A percentile compares a stretch with the other conserved stretches of the same genome.
phyloP scores from a whole-genome alignment of 208 protist genomes.

The Crithidia thermophila region DNA sequence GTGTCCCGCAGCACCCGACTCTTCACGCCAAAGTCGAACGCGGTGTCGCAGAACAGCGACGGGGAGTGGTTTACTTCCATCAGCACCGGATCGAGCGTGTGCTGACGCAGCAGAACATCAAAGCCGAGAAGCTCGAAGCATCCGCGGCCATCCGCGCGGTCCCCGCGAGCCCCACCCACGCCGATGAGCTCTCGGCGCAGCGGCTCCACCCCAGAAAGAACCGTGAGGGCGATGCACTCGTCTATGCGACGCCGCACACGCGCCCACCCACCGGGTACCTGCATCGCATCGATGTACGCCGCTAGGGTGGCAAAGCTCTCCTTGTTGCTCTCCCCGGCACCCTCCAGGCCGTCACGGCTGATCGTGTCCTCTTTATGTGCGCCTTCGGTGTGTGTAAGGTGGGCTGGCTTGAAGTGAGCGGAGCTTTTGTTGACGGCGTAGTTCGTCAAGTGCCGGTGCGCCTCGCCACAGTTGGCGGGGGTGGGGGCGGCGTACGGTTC shows the following conservation, averaged over 20 bases:
- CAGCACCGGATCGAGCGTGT: conserved; percentile 59
- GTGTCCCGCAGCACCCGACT: conserved; percentile 70
- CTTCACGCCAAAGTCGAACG: conserved; percentile 85
- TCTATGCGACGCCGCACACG: conserved; percentile 60
- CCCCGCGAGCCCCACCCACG: conserved; percentile 45
- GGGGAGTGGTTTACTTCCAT: conserved; percentile 94
- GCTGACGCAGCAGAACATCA: conserved; percentile 76
- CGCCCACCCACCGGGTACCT: conserved; percentile 38
- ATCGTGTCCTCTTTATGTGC: neutral
- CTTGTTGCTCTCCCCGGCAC: conserved; percentile 20
- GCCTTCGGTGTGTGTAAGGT: neutral
- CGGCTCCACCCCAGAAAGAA: conserved; percentile 81
- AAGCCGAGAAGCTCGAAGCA: conserved; percentile 94
- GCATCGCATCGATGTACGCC: conserved; percentile 30
- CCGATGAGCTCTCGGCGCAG: conserved; percentile 78
- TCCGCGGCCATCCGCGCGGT: conserved; percentile 49
- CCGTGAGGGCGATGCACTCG: conserved; percentile 76
- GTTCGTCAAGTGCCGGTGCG: conserved; percentile 86
- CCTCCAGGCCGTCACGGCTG: neutral
- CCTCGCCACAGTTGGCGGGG: conserved; percentile 45
- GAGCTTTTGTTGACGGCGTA: conserved; percentile 85
- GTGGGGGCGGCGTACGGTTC: conserved; percentile 72
- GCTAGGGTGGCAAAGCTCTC: conserved; percentile 20
- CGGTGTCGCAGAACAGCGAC: conserved; percentile 83
- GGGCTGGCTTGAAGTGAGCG: conserved; percentile 24